A percentile compares a stretch with the other conserved stretches of the same genome.
Conservation (phyloP, 139 green algal genomes). For the Closterium sp. region DNA sequence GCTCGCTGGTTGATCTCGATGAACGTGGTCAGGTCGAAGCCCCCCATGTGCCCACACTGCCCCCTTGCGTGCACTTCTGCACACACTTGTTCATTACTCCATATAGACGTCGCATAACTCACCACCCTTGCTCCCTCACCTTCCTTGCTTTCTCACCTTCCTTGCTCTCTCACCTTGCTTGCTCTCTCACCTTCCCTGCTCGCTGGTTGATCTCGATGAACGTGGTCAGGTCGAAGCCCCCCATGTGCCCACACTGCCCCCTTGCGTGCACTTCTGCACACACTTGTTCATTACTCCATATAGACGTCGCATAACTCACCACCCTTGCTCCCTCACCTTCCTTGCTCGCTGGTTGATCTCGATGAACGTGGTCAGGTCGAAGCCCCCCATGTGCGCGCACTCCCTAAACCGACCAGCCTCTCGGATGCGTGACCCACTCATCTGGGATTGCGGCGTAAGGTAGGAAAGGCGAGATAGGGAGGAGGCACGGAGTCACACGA, state of each 20-base stretch:
- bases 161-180: not conserved
- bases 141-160: no score
- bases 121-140: no score
- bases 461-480: not conserved
- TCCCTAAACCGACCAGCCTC: slow-evolving; percentile 23
- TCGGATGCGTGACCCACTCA: slow-evolving; percentile 39
- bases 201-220: slow-evolving; percentile 36
- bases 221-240: slow-evolving; percentile 44
- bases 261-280: no score
- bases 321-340: no score
- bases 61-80: no score
- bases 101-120: no score
- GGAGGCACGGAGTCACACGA: not conserved
- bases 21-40: slow-evolving; percentile 46
- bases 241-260: slow-evolving; percentile 23
- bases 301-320: no score
- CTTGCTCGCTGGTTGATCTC: slow-evolving; percentile 24
- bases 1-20: slow-evolving; percentile 38
- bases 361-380: slow-evolving; percentile 29
- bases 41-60: slow-evolving; percentile 16
- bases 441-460: no score
- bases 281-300: no score
- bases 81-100: no score
- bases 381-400: slow-evolving; percentile 33
- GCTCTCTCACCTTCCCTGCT: slow-evolving; percentile 40